phyloP scores from a whole-genome alignment of 345 rosid species.

The Salix purpurea region DNA sequence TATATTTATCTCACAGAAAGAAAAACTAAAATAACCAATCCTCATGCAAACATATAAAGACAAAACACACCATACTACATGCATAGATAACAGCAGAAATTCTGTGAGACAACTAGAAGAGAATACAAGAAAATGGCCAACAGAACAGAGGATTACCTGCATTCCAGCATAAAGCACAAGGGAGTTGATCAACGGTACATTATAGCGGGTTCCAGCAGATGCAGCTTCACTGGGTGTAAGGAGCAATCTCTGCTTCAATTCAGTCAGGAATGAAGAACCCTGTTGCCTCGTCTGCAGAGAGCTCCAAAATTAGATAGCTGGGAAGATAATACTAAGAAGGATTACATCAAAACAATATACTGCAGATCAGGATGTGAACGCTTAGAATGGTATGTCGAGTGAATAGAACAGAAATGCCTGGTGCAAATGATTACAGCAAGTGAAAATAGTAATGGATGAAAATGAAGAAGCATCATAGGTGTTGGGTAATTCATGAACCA shows the following conservation, averaged over 20 bases:
- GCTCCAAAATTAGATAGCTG: too few species aligned
- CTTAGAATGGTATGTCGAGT: too few species aligned
- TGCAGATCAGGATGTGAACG: not conserved
- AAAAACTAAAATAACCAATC: not conserved
- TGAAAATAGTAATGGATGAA: not conserved
- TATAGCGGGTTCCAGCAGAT: slow-evolving; percentile 84
- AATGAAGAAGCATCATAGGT: not conserved
- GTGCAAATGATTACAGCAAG: not conserved
- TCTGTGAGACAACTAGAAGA: not conserved
- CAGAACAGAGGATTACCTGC: slow-evolving; percentile 59
- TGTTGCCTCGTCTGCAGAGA: slow-evolving; percentile 62
- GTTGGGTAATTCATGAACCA: not conserved
- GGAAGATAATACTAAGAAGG: not conserved
- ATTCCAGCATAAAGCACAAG: slow-evolving; percentile 96
- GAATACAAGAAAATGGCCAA: not conserved
- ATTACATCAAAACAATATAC: not conserved
- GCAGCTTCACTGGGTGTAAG: slow-evolving; percentile 72
- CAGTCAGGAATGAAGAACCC: slow-evolving; percentile 67
- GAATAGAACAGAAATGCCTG: too few species aligned
- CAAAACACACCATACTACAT: not conserved
- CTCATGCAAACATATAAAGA: not conserved
- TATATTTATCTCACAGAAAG: not conserved
- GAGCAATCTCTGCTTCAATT: slow-evolving; percentile 76
- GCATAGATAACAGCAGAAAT: not conserved
- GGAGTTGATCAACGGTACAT: slow-evolving; percentile 85